Percentiles rank a stretch among this genome's conserved stretches.
Evolutionary conservation across 352 stramenopile genomes (phyloP).

Genomic region (Globisporangium nunn): DNA sequence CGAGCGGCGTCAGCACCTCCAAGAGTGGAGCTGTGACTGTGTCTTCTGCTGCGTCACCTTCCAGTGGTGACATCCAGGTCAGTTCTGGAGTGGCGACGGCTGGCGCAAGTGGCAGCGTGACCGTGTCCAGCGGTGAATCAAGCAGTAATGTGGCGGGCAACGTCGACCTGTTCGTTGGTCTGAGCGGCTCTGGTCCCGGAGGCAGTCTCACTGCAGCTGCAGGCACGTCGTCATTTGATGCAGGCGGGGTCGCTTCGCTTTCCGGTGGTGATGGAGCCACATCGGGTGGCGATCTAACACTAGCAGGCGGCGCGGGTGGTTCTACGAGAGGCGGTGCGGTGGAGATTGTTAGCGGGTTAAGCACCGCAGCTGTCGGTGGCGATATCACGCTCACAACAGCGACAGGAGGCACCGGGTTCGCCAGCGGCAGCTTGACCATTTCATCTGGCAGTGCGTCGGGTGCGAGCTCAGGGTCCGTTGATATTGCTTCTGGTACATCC

Average conservation of each 20-base stretch:
- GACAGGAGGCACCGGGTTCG: conserved; percentile 15
- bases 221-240: conserved; percentile 7
- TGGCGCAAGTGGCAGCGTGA: conserved; percentile 28
- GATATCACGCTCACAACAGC: conserved; percentile 19
- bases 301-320: conserved; percentile 22
- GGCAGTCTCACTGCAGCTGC: conserved; percentile 10
- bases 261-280: conserved; percentile 22
- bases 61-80: conserved; percentile 18
- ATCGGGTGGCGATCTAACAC: conserved; percentile 20
- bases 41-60: conserved; percentile 10
- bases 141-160: conserved; percentile 24
- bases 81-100: conserved; percentile 23
- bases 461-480: conserved; percentile 29
- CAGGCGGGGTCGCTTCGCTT: conserved; percentile 25
- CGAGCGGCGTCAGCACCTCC: conserved; percentile 26
- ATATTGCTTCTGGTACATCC: conserved; percentile 20
- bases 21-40: conserved; percentile 18
- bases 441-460: conserved; percentile 22
- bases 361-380: conserved; percentile 19
- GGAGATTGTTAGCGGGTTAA: conserved; percentile 29
- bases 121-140: conserved; percentile 29
- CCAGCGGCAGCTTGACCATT: conserved; percentile 32
- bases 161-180: conserved; percentile 27
- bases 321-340: conserved; percentile 23
- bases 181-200: conserved; percentile 8